These are phyloP conservation scores for Nematocida ausubeli DNA, from an alignment of 371 early-diverging fungal species.

Conservation along the genomic window DNA sequence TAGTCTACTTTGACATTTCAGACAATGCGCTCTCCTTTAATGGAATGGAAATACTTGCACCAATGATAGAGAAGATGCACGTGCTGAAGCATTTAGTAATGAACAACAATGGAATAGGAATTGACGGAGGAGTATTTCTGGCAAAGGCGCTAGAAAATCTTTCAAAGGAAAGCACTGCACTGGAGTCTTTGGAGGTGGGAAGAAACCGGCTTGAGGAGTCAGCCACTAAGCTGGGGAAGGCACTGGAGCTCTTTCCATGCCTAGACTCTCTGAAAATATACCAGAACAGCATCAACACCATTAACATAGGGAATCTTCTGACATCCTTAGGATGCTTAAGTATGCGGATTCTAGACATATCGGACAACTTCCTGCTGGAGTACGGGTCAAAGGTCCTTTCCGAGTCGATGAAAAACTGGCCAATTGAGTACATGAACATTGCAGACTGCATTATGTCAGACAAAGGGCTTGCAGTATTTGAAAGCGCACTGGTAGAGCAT, in stretches of 20 bases:
- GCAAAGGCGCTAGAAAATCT: conserved; percentile 51
- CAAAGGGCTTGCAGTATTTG: conserved; percentile 61
- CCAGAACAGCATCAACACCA: conserved; percentile 66
- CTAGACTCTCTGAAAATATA: conserved; percentile 63
- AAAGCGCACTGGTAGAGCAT: conserved; percentile 38
- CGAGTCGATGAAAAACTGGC: conserved; percentile 49
- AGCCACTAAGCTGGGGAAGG: conserved; percentile 56
- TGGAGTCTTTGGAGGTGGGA: conserved; percentile 64
- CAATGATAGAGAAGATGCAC: conserved; percentile 57
- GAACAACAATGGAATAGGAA: conserved; percentile 68
- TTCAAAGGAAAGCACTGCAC: conserved; percentile 52
- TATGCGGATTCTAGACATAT: conserved; percentile 64
- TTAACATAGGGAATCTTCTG: conserved; percentile 60
- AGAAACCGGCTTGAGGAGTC: conserved; percentile 66
- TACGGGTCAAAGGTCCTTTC: conserved; percentile 61
- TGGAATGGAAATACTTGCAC: conserved; percentile 63
- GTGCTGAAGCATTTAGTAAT: conserved; percentile 61
- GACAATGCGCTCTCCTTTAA: conserved; percentile 67
- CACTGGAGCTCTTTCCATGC: conserved; percentile 58
- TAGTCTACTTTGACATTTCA: conserved; percentile 63
- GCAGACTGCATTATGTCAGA: conserved; percentile 64
- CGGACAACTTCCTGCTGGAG: conserved; percentile 66
- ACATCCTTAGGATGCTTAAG: conserved; percentile 15
- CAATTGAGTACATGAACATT: conserved; percentile 59
- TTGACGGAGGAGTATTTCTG: conserved; percentile 62